Evolutionary conservation across 1,284 basidiomycete genomes (phyloP).

Genomic region (Microbotryum intermedium): DNA sequence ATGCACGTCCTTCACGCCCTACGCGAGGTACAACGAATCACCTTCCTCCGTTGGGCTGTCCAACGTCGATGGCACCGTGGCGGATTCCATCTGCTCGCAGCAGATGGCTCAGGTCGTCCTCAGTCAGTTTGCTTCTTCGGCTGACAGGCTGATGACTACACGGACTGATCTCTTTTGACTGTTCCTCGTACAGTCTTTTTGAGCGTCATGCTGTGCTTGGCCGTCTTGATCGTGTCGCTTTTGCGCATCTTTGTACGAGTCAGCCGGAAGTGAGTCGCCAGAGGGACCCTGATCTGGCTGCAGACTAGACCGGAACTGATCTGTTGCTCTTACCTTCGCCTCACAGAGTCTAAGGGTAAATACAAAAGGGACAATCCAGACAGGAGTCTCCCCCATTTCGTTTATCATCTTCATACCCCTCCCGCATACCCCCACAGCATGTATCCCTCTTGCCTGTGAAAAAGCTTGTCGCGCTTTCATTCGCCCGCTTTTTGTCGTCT

Average conservation of each 20-base stretch:
- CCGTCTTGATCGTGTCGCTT: constrained; percentile 71
- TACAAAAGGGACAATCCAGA: too few relatives aligned
- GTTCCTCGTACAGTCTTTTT: constrained; percentile 27
- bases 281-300: too few relatives aligned
- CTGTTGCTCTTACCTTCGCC: too few relatives aligned
- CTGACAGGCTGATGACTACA: too few relatives aligned
- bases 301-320: too few relatives aligned
- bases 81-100: constrained; percentile 52
- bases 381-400: too few relatives aligned
- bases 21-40: constrained; percentile 39
- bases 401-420: too few relatives aligned
- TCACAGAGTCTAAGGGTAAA: too few relatives aligned
- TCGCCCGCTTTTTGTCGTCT: too few relatives aligned
- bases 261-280: constrained; percentile 36
- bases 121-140: constrained; percentile 9
- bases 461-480: too few relatives aligned
- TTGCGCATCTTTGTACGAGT: constrained; percentile 81
- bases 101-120: constrained; percentile 66
- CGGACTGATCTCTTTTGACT: background rate
- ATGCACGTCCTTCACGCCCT: constrained; percentile 48
- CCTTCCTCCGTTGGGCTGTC: constrained; percentile 49
- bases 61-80: constrained; percentile 50
- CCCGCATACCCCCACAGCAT: too few relatives aligned
- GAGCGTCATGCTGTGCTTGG: constrained; percentile 54
- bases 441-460: too few relatives aligned